Evolutionary conservation across 139 green algal species (phyloP).

Genomic region (Chlorella sp.): DNA sequence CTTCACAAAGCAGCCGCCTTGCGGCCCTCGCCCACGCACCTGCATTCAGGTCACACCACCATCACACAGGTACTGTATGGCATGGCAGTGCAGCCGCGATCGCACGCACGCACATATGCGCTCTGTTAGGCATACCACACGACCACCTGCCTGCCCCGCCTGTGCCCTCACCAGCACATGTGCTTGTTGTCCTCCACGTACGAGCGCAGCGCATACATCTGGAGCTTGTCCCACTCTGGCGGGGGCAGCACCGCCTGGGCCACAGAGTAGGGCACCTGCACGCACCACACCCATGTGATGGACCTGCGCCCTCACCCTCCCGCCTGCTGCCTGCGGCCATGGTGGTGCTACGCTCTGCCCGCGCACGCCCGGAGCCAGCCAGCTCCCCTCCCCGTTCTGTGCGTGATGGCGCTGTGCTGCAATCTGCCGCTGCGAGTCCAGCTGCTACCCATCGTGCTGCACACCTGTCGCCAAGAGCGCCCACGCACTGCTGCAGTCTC

Average conservation of each 20-base stretch:
- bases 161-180: constrained; percentile 88
- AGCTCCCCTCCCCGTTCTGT: too few species aligned
- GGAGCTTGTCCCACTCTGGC: constrained; percentile 42
- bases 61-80: neutral
- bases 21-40: constrained; percentile 39
- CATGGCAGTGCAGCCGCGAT: constrained; percentile 26
- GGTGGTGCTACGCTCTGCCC: too few species aligned
- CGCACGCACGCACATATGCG: too few species aligned
- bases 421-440: too few species aligned
- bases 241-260: constrained; percentile 23
- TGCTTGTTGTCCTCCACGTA: constrained; percentile 86
- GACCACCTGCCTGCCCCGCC: too few species aligned
- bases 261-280: constrained; percentile 39
- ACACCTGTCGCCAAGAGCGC: too few species aligned
- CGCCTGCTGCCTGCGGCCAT: neutral
- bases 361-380: too few species aligned
- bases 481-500: too few species aligned
- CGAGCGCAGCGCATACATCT: constrained; percentile 47
- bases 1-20: constrained; percentile 39
- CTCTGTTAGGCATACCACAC: too few species aligned
- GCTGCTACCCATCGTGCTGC: too few species aligned
- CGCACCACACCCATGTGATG: too few species aligned
- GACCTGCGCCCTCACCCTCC: neutral
- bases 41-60: constrained; percentile 3
- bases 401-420: too few species aligned